Evolutionary conservation across 2,329 filamentous ascomycete species (phyloP).

Genomic region (Ophiocordyceps unilateralis): DNA sequence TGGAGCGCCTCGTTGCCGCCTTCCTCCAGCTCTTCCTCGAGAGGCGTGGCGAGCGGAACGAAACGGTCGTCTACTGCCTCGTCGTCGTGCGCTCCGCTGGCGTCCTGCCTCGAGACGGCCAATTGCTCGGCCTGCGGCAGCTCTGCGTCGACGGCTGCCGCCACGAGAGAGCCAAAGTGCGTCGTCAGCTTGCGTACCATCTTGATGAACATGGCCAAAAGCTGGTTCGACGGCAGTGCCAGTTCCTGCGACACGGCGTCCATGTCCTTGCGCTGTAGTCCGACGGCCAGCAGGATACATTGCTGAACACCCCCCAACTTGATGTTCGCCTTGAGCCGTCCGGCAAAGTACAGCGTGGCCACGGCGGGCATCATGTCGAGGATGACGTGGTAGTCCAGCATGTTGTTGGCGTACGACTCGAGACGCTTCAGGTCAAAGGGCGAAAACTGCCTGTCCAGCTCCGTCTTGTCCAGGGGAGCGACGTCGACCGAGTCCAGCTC

Average conservation of each 20-base stretch:
- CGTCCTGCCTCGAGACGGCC: constrained; percentile 41
- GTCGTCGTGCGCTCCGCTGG: constrained; percentile 49
- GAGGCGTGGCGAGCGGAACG: constrained; percentile 48
- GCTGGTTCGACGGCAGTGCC: constrained; percentile 54
- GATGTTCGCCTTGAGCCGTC: constrained; percentile 48
- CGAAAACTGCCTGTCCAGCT: constrained; percentile 63
- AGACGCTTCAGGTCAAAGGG: constrained; percentile 91
- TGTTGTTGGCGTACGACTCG: constrained; percentile 89
- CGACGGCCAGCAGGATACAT: constrained; percentile 74
- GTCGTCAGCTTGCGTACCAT: constrained; percentile 73
- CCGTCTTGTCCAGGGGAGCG: constrained; percentile 47
- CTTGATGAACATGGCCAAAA: constrained; percentile 96
- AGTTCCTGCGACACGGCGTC: constrained; percentile 68
- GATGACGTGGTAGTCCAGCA: constrained; percentile 95
- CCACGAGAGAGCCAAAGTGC: constrained; percentile 59
- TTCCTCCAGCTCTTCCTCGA: constrained; percentile 73
- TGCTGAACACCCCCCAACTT: constrained; percentile 70
- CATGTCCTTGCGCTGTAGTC: constrained; percentile 77
- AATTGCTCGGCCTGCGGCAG: constrained; percentile 41
- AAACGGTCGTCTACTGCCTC: constrained; percentile 49
- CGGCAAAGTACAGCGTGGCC: constrained; percentile 70
- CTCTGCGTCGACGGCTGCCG: constrained; percentile 52
- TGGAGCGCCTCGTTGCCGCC: constrained; percentile 60
- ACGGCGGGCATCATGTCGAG: constrained; percentile 79
- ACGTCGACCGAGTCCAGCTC: constrained; percentile 38